These are phyloP conservation scores for Graphilbum sp. DNA, from an alignment of 2,329 filamentous ascomycete genomes.

Conservation along the genomic window DNA sequence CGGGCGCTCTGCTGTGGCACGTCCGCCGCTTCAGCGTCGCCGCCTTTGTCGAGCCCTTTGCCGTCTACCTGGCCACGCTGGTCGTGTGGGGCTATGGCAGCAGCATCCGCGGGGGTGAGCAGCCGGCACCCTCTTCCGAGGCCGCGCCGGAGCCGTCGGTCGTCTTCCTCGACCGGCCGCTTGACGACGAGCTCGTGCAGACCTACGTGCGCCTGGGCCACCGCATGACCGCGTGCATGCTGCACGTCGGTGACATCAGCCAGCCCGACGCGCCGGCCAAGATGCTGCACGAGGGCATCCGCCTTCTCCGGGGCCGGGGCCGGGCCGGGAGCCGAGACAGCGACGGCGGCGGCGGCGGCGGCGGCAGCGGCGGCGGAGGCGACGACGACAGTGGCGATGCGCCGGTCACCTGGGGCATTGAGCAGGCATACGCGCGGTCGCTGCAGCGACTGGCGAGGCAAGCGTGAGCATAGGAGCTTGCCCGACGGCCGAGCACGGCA, in stretches of 20 bases:
- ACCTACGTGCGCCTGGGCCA: neutral
- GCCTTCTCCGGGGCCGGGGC: neutral
- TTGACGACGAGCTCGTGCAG: conserved; percentile 1
- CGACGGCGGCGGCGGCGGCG: too few relatives aligned
- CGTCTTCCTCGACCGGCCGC: neutral
- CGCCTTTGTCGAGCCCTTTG: neutral
- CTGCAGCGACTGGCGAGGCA: too few relatives aligned
- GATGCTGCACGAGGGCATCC: conserved; percentile 1
- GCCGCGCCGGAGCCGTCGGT: neutral
- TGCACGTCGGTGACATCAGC: neutral
- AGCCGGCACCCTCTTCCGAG: too few relatives aligned
- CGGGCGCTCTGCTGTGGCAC: neutral
- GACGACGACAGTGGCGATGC: too few relatives aligned
- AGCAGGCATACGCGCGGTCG: too few relatives aligned
- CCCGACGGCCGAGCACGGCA: too few relatives aligned
- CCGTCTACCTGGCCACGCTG: neutral
- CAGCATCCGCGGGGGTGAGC: neutral
- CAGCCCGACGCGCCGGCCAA: neutral
- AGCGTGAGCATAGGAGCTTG: too few relatives aligned
- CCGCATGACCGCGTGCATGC: conserved; percentile 1
- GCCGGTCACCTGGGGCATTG: too few relatives aligned
- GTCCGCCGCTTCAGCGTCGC: neutral
- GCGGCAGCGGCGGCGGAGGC: too few relatives aligned
- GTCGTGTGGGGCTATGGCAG: neutral
- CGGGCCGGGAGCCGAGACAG: too few relatives aligned